A percentile compares a stretch with the other conserved stretches of the same genome.
phyloP scores from a whole-genome alignment of 1,284 basidiomycete species.

The Jaminaea rosea region DNA sequence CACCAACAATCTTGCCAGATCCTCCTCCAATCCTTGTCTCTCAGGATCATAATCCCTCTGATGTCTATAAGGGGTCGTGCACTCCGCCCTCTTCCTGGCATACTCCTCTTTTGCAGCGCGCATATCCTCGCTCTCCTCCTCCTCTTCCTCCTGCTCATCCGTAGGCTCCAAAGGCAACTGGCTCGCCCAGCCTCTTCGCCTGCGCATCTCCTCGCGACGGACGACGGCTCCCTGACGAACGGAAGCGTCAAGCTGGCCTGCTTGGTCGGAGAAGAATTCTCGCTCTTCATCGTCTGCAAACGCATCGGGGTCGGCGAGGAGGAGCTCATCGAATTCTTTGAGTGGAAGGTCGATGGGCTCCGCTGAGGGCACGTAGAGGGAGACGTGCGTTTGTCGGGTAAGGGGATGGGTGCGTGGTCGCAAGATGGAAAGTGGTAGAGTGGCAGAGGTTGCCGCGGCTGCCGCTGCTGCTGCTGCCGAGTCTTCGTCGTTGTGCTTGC shows the following conservation, averaged over 20 bases:
- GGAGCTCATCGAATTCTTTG: conserved; percentile 16
- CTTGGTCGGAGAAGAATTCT: conserved; percentile 16
- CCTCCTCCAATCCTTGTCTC: background rate
- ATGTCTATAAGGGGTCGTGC: background rate
- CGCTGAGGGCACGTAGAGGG: conserved; percentile 30
- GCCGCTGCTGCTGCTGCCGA: conserved; percentile 11
- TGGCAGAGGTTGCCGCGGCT: conserved; percentile 25
- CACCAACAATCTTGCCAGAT: background rate
- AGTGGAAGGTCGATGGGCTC: background rate
- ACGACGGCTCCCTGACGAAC: conserved; percentile 1
- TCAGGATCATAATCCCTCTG: background rate
- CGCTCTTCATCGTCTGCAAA: conserved; percentile 15
- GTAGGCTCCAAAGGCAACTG: background rate
- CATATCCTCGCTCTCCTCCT: conserved; percentile 1
- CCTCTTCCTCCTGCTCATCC: conserved; percentile 7
- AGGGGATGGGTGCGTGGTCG: conserved; percentile 27
- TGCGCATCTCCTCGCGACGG: conserved; percentile 6
- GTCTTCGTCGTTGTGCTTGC: conserved; percentile 16
- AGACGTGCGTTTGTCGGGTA: conserved; percentile 36
- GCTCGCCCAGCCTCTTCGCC: background rate
- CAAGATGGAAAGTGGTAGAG: conserved; percentile 31
- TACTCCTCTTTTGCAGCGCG: background rate
- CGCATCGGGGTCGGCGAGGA: conserved; percentile 8
- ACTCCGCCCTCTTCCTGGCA: background rate
- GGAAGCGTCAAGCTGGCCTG: conserved; percentile 20